A percentile compares a stretch with the other conserved stretches of the same genome.
Conservation (phyloP, 2,329 filamentous ascomycete genomes). For the Scytalidium lignicola region DNA sequence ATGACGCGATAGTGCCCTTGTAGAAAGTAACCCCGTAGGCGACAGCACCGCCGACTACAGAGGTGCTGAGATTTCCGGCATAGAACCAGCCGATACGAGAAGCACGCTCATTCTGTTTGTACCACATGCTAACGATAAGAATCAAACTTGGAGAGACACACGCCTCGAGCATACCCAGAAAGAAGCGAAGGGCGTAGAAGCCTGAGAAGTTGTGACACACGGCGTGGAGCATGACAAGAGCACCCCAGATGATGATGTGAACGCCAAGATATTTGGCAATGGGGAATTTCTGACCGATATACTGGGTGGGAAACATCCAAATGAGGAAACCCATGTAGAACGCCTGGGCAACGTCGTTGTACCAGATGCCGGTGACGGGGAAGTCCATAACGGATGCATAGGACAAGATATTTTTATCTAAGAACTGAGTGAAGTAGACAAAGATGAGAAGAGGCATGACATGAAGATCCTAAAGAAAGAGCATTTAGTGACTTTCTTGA, state of each 20-base stretch:
- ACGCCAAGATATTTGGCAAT: slow-evolving; percentile 42
- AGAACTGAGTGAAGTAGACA: slow-evolving; percentile 12
- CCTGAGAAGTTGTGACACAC: slow-evolving; percentile 11
- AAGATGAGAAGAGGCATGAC: slow-evolving; percentile 14
- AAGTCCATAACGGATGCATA: slow-evolving; percentile 14
- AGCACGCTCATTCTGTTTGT: slow-evolving; percentile 27
- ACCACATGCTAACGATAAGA: slow-evolving; percentile 28
- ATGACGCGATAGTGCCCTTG: slow-evolving; percentile 5
- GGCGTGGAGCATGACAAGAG: slow-evolving; percentile 6
- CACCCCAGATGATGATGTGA: slow-evolving; percentile 2
- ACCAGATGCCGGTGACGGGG: slow-evolving; percentile 9
- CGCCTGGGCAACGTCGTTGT: slow-evolving; percentile 13
- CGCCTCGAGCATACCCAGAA: slow-evolving; percentile 18
- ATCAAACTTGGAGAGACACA: slow-evolving; percentile 26
- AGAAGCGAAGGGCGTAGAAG: slow-evolving; percentile 17
- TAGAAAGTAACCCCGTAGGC: slow-evolving; percentile 16
- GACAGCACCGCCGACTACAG: slow-evolving; percentile 17
- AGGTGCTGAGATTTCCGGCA: slow-evolving; percentile 8
- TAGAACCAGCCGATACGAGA: slow-evolving; percentile 23
- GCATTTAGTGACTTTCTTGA: too few species aligned
- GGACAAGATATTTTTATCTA: slow-evolving; percentile 13
- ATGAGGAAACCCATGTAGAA: slow-evolving; percentile 38
- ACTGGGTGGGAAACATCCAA: slow-evolving; percentile 50
- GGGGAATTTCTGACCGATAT: slow-evolving; percentile 44
- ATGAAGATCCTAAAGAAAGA: slow-evolving; percentile 9